Evolutionary conservation across 2,329 filamentous ascomycete genomes (phyloP), one percentile per base, ranked within the genome.

Genomic region (Hypoxylon sp.): DNA sequence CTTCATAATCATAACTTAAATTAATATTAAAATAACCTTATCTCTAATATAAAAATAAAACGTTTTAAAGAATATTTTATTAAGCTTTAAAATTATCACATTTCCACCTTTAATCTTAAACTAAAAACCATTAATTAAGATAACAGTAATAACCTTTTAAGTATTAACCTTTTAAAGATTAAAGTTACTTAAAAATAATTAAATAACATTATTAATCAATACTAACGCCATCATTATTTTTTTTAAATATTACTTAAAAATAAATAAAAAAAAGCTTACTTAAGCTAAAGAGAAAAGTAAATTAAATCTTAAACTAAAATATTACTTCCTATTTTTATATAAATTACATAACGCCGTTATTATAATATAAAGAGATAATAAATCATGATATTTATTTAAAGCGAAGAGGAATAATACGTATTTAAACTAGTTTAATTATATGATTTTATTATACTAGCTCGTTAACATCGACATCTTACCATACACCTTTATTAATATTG

Each of bases 181-280:
- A 47, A 47, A 4, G 7, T 47, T 47, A 47, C n/a, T 47, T 47
- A 47, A 47, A 8, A 47, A n/a, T 47, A 47, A 29, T 29, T 47
- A 29, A 47, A 47, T 47, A 47, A 29, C 27, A 47, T 47, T 29
- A 47, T 47, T 27, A 47, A 47, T 47, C n/a, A 29, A 5, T 47
- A 29, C 23, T 47, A 47, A 47, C 23, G 27, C 3, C 27, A 47
- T 29, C n/a, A 47, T 29, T 47, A 47, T 27, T 47, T 16, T n/a
- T n/a, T n/a, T 47, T 14, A 29, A 27, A 27, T 47, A 47, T 47
- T 47, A 29, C 23, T 47, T 47, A 47, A 47, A 29, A 8, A 12
- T 47, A n/a, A 47, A 47, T 27, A 27, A 27, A 29, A 47, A 47
- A 47, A 47, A 47, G 21, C 12, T 47, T 29, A 29, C 6, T 7